Evolutionary conservation across 345 rosid genomes (phyloP).

Genomic region (Excoecaria cochinchinensis): DNA sequence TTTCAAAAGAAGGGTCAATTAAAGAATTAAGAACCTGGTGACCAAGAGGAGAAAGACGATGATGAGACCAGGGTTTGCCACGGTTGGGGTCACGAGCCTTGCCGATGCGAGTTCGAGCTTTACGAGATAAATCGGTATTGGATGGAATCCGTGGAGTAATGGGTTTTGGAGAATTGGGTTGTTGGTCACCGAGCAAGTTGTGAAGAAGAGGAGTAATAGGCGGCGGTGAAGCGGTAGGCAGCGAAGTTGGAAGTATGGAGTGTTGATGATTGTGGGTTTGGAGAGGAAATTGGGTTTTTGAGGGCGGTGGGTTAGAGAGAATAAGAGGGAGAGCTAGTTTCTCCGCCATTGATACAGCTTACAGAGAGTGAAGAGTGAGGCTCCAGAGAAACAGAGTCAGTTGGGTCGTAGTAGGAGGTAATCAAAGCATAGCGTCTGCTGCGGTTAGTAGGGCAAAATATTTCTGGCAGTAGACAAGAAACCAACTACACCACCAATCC

Average conservation of each 20-base stretch:
- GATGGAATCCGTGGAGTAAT: conserved; percentile 1
- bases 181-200: conserved; percentile 37
- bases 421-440: not conserved
- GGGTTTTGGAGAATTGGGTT: conserved; percentile 13
- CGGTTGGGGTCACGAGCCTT: conserved; percentile 62
- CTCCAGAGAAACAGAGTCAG: too few relatives aligned
- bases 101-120: conserved; percentile 62
- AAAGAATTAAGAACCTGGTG: conserved; percentile 54
- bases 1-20: conserved; percentile 56
- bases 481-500: not conserved
- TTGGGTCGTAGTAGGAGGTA: too few relatives aligned
- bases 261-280: conserved; percentile 31
- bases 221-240: conserved; percentile 30
- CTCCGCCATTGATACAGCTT: conserved; percentile 56
- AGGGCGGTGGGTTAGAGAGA: conserved; percentile 54
- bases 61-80: conserved; percentile 75
- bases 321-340: conserved; percentile 71
- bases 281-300: conserved; percentile 44
- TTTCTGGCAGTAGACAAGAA: not conserved
- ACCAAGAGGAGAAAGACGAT: conserved; percentile 63
- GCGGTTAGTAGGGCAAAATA: not conserved
- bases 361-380: not conserved
- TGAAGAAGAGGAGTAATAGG: conserved; percentile 42
- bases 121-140: conserved; percentile 6
- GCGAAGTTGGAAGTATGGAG: conserved; percentile 20